Conservation (phyloP, 495 filamentous ascomycete species). For the Amniculicola lignicola region DNA sequence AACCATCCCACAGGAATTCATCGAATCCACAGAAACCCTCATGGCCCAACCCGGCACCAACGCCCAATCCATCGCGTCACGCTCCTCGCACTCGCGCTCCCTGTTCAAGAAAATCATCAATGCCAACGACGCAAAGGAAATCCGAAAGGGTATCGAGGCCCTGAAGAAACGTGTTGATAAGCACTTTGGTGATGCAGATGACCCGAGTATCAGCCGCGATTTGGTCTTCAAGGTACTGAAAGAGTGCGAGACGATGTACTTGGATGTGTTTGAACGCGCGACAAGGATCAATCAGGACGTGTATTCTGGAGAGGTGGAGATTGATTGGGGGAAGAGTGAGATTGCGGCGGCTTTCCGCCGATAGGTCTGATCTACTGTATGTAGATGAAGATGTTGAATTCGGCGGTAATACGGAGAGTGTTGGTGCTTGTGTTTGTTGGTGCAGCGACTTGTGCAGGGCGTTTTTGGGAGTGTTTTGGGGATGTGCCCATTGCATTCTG, state of each 20-base stretch:
- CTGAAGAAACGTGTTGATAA: constrained; percentile 90
- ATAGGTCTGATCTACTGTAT: no score
- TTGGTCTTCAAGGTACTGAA: constrained; percentile 75
- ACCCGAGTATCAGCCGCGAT: constrained; percentile 60
- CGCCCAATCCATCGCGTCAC: constrained; percentile 57
- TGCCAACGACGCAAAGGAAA: constrained; percentile 74
- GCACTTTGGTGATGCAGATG: constrained; percentile 87
- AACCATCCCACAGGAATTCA: constrained; percentile 59
- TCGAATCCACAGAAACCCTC: constrained; percentile 76
- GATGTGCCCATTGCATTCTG: no score
- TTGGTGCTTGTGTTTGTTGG: no score
- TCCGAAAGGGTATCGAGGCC: constrained; percentile 78
- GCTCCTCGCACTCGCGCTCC: constrained; percentile 72
- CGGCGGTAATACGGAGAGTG: no score
- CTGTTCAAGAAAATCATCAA: constrained; percentile 81
- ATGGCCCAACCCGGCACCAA: constrained; percentile 49
- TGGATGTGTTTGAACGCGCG: constrained; percentile 66
- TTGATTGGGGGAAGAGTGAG: constrained; percentile 43
- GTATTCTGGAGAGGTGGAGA: constrained; percentile 63
- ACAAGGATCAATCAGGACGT: constrained; percentile 59
- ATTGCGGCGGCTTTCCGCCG: constrained; percentile 21
- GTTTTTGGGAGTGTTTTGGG: no score
- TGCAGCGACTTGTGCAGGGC: no score
- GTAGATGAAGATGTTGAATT: no score
- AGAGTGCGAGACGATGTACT: constrained; percentile 77